These are phyloP conservation scores for Scedosporium boydii DNA, from an alignment of 2,329 filamentous ascomycete genomes.

Conservation along the genomic window DNA sequence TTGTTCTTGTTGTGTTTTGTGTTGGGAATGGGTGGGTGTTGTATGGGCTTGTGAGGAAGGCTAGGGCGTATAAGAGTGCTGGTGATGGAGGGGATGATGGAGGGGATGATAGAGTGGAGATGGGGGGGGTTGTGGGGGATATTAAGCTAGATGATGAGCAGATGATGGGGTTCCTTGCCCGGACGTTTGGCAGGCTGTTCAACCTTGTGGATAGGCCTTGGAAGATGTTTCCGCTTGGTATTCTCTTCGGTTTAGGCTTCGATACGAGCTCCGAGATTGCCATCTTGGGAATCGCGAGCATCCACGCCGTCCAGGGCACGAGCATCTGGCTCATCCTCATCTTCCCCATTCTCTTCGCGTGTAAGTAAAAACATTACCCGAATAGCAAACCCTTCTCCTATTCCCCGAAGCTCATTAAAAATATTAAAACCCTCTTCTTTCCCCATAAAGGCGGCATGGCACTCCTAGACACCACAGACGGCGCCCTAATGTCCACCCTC, in stretches of 20 bases:
- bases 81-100: constrained; percentile 16
- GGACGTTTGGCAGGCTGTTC: constrained; percentile 66
- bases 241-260: constrained; percentile 87
- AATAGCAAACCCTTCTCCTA: neutral
- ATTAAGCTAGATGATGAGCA: constrained; percentile 44
- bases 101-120: constrained; percentile 15
- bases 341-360: constrained; percentile 82
- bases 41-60: constrained; percentile 61
- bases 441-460: constrained; percentile 73
- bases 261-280: constrained; percentile 94
- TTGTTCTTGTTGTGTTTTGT: constrained; percentile 73
- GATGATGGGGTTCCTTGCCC: constrained; percentile 66
- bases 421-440: neutral
- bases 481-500: constrained; percentile 87
- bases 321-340: constrained; percentile 91
- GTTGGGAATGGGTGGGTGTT: constrained; percentile 80
- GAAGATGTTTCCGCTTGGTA: constrained; percentile 92
- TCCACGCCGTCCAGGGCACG: constrained; percentile 78
- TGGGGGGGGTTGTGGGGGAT: constrained; percentile 18
- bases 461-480: constrained; percentile 83
- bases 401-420: constrained; percentile 1
- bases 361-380: constrained; percentile 28
- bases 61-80: constrained; percentile 43
- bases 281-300: constrained; percentile 77
- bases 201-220: constrained; percentile 65